Percentiles rank a stretch among this genome's conserved stretches.
Conservation (phyloP, 495 filamentous ascomycete genomes). For the Letharia lupina region DNA sequence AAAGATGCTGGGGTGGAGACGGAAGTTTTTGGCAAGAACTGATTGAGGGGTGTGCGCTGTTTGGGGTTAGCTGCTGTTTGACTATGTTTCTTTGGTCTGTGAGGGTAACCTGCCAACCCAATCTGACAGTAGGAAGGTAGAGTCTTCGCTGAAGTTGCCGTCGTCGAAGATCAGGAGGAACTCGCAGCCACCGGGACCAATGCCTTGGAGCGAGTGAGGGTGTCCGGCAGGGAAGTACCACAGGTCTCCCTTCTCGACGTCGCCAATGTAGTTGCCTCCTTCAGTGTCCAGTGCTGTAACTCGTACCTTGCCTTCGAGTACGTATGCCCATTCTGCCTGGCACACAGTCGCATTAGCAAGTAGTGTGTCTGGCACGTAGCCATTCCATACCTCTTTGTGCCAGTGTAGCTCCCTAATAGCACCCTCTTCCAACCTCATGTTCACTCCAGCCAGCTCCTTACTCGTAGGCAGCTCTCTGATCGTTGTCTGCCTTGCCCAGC, state of each 20-base stretch:
- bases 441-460: conserved; percentile 63
- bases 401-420: conserved; percentile 66
- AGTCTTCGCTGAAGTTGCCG: conserved; percentile 58
- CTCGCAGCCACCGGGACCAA: conserved; percentile 51
- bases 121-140: conserved; percentile 60
- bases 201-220: conserved; percentile 60
- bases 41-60: conserved; percentile 45
- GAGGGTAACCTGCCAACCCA: conserved; percentile 35
- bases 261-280: conserved; percentile 57
- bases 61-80: not conserved
- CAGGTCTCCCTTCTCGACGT: conserved; percentile 57
- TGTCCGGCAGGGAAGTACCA: conserved; percentile 64
- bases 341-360: not conserved
- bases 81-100: not conserved
- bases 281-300: conserved; percentile 52
- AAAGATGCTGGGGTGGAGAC: conserved; percentile 45
- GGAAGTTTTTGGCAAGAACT: conserved; percentile 57
- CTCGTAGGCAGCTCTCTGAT: conserved; percentile 53
- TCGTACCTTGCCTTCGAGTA: conserved; percentile 57
- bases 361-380: not conserved
- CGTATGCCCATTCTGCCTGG: conserved; percentile 50
- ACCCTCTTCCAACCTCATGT: conserved; percentile 63
- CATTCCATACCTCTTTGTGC: conserved; percentile 46
- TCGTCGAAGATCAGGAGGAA: conserved; percentile 66
- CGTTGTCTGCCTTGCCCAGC: conserved; percentile 66